phyloP scores from a whole-genome alignment of 441 rosid species.

The Manihot esculenta region DNA sequence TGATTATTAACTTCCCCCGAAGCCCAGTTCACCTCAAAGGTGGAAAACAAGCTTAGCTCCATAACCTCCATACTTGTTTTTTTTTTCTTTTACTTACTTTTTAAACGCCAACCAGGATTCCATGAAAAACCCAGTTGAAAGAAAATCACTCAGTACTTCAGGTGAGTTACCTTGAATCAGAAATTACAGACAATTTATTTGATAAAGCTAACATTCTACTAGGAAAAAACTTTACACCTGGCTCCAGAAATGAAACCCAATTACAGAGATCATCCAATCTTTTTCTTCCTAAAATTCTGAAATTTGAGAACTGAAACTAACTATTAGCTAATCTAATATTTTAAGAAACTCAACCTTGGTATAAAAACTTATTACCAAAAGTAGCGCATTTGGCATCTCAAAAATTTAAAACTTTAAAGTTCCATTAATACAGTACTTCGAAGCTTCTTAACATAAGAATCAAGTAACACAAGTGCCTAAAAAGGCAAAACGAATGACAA shows the following conservation, averaged over 20 bases:
- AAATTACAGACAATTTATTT: neutral
- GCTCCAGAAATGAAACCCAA: slow-evolving; percentile 2
- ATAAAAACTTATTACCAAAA: neutral
- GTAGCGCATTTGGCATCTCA: neutral
- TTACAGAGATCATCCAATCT: neutral
- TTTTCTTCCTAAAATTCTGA: neutral
- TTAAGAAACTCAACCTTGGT: neutral
- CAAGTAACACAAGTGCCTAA: neutral
- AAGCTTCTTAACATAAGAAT: slow-evolving; percentile 10
- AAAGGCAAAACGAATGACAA: neutral
- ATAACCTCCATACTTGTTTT: too few species aligned
- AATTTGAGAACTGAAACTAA: slow-evolving; percentile 1
- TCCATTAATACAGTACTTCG: neutral
- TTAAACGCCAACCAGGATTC: neutral
- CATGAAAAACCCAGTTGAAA: neutral
- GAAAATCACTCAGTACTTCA: neutral
- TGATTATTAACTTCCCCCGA: slow-evolving; percentile 16
- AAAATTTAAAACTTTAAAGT: neutral
- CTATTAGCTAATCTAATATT: neutral
- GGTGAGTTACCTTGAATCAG: slow-evolving; percentile 1
- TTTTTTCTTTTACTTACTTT: neutral
- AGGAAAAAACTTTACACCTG: neutral
- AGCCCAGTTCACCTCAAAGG: neutral
- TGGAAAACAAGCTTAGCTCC: slow-evolving; percentile 8
- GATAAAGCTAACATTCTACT: neutral